Conservation (phyloP, 2,329 filamentous ascomycete species). For the Dactylella cylindrospora region DNA sequence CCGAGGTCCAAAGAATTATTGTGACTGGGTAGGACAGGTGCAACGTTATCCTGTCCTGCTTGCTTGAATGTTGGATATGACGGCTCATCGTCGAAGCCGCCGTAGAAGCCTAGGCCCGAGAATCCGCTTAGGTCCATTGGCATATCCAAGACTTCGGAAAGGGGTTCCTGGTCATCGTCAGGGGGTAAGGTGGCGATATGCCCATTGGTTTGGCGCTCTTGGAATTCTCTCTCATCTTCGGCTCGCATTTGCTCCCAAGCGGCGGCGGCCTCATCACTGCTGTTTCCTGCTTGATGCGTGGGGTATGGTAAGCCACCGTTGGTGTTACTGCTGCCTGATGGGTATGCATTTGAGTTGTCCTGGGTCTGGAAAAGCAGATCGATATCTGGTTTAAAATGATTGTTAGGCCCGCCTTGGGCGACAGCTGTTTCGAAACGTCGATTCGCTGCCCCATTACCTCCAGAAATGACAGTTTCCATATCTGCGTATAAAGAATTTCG, state of each 20-base stretch:
- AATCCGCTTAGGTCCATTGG: slow-evolving; percentile 43
- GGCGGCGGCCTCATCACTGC: slow-evolving; percentile 39
- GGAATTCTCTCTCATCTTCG: slow-evolving; percentile 33
- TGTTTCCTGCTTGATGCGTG: slow-evolving; percentile 28
- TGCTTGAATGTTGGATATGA: slow-evolving; percentile 31
- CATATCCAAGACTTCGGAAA: slow-evolving; percentile 27
- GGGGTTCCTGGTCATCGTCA: slow-evolving; percentile 29
- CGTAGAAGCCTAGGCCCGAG: slow-evolving; percentile 44
- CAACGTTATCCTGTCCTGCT: slow-evolving; percentile 34
- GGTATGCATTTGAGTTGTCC: neutral
- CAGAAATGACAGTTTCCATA: slow-evolving; percentile 32
- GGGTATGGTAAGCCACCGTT: slow-evolving; percentile 26
- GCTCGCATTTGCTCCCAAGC: slow-evolving; percentile 41
- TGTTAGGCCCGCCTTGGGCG: slow-evolving; percentile 1
- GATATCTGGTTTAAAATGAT: slow-evolving; percentile 30
- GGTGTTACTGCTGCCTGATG: neutral
- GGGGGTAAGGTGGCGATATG: slow-evolving; percentile 36
- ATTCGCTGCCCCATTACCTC: slow-evolving; percentile 1
- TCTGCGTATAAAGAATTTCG: slow-evolving; percentile 39
- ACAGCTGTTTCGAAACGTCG: neutral
- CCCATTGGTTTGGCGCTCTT: slow-evolving; percentile 24
- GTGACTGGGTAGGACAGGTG: slow-evolving; percentile 44
- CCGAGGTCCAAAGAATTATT: slow-evolving; percentile 20
- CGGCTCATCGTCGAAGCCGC: slow-evolving; percentile 20
- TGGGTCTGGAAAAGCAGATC: slow-evolving; percentile 39